Conservation (phyloP, 2,329 filamentous ascomycete species). For the Cladosporium sp. region DNA sequence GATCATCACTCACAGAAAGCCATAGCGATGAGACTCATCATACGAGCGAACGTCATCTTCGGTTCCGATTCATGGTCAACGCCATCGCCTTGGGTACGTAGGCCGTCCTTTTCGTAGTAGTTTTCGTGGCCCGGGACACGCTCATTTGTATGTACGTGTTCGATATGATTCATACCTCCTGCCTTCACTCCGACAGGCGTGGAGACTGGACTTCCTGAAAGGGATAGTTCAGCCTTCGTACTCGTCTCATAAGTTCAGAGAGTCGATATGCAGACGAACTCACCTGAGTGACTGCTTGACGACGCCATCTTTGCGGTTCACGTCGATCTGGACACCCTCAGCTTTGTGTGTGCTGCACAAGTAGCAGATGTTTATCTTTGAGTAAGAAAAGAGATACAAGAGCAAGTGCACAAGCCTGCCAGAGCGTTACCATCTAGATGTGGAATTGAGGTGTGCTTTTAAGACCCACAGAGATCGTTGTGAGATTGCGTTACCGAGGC, state of each 20-base stretch:
- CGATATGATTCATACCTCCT: conserved; percentile 32
- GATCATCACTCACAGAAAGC: conserved; percentile 46
- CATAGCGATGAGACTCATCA: conserved; percentile 60
- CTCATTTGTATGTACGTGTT: conserved; percentile 43
- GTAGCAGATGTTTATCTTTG: neutral
- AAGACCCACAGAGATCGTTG: neutral
- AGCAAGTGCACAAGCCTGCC: neutral
- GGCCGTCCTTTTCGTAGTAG: conserved; percentile 52
- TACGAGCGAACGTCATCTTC: conserved; percentile 51
- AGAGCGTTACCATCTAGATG: neutral
- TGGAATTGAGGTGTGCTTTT: neutral
- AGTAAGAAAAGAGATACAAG: neutral
- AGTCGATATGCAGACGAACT: neutral
- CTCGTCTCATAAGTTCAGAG: neutral
- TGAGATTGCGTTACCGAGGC: conserved; percentile 5
- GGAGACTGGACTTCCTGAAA: neutral
- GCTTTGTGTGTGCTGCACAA: neutral
- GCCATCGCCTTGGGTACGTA: conserved; percentile 51
- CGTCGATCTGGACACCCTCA: neutral
- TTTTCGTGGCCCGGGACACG: conserved; percentile 41
- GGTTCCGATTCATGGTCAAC: conserved; percentile 46
- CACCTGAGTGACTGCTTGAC: conserved; percentile 11
- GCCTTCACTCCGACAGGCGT: neutral
- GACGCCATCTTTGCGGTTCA: neutral
- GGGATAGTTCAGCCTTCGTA: neutral